Conservation (phyloP, 257 asterid genomes). For the Solanum lycopersicoides region DNA sequence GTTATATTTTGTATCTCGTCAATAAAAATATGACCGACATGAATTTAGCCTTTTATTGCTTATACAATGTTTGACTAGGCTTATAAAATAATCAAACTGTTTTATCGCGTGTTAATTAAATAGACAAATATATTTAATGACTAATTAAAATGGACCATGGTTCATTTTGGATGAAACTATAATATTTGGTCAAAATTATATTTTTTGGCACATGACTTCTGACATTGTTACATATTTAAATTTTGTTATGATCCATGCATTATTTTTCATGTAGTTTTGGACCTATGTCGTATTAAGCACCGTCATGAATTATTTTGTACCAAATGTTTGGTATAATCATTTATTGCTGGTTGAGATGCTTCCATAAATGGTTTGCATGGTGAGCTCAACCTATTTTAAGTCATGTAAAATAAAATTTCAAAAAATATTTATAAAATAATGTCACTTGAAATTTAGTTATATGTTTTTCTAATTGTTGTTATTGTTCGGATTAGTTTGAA, state of each 20-base stretch:
- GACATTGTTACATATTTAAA: background rate
- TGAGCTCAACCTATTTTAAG: background rate
- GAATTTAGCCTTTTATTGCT: background rate
- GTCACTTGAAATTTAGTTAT: background rate
- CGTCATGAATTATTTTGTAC: background rate
- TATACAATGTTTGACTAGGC: background rate
- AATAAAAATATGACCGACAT: background rate
- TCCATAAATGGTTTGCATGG: background rate
- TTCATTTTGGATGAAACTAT: background rate
- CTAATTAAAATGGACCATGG: background rate
- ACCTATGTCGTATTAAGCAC: background rate
- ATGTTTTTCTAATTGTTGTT: background rate
- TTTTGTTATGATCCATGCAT: background rate
- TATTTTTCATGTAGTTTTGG: background rate
- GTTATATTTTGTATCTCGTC: background rate
- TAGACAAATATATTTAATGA: no score
- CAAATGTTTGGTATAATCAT: background rate
- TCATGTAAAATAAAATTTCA: background rate
- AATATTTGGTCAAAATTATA: background rate
- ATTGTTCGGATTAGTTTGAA: rapidly evolving
- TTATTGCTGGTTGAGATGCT: background rate
- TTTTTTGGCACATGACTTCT: background rate
- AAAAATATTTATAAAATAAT: background rate
- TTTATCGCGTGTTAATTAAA: background rate
- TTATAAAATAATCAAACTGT: background rate